Percentiles rank a stretch among this genome's conserved stretches.
phyloP scores from a whole-genome alignment of 192 early-diverging fungal genomes.

The Linnemannia elongata region DNA sequence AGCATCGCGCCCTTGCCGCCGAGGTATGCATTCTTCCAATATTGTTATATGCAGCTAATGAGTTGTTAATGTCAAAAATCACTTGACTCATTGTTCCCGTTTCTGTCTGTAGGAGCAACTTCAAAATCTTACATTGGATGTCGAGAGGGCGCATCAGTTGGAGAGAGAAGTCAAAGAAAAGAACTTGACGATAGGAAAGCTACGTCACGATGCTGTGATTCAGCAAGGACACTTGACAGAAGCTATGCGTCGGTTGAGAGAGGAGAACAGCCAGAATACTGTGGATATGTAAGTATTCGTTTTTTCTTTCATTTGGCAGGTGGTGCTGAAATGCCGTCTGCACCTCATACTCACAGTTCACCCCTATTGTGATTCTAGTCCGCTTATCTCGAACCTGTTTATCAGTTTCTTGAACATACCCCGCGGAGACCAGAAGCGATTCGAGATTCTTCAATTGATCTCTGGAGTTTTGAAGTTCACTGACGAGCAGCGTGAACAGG shows the following conservation, averaged over 20 bases:
- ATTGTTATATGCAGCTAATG: background rate
- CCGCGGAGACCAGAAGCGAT: conserved; percentile 92
- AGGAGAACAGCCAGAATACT: conserved; percentile 83
- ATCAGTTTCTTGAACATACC: conserved; percentile 88
- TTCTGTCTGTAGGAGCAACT: conserved; percentile 61
- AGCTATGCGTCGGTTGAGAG: conserved; percentile 89
- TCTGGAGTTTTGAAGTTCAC: conserved; percentile 87
- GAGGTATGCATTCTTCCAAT: conserved; percentile 59
- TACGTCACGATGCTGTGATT: conserved; percentile 84
- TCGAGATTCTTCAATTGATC: conserved; percentile 93
- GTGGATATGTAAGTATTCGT: conserved; percentile 74
- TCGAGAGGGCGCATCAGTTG: conserved; percentile 65
- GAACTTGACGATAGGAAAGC: conserved; percentile 80
- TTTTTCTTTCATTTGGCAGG: background rate
- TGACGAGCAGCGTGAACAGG: conserved; percentile 90
- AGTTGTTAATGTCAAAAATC: conserved; percentile 18
- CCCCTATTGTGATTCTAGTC: conserved; percentile 58
- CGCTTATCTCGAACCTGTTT: conserved; percentile 91
- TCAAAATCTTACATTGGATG: conserved; percentile 66
- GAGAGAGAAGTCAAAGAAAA: conserved; percentile 79
- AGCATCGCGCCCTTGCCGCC: conserved; percentile 65
- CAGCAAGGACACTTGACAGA: conserved; percentile 93
- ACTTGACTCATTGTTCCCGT: conserved; percentile 43
- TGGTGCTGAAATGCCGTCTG: background rate
- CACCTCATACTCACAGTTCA: conserved; percentile 4